Base-by-base conservation (phyloP, 1,284 basidiomycete genomes). In the Xerocomus amazonicus region DNA sequence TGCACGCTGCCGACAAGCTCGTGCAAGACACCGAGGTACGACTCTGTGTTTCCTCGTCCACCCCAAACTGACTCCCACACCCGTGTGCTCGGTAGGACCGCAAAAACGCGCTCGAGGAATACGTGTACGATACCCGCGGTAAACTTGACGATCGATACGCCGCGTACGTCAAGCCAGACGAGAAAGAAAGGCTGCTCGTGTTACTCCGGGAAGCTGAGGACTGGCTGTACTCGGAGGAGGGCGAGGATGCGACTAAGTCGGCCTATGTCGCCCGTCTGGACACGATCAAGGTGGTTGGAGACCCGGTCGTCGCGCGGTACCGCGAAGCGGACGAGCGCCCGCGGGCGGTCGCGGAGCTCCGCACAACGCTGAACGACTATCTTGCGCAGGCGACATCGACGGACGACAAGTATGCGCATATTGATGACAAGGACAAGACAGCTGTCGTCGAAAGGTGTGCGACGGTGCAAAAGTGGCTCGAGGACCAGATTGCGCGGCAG, bases 21-120 rank as follows among this genome's bases (percentile, higher is more conserved):
- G 94, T 97, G 46, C 81, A 83, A 73, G 94, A 97, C 70, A 97
- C 94, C 50, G 92, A 96, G 83, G 90, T 90, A 59, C 37, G 79
- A 72, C 9, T 9, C 48, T 37, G 44, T 45, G 32, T 27, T 40
- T 38, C 44, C 44, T 34, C 12, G 9, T 31, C 23, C 38, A 13
- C 1, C 19, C 4, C 28, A 5, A 43, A 16, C 43, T 44, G 29
- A 4, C 13, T 4, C 10, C 3, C 16, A 10, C 14, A 29, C n/a
- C 4, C n/a, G 9, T 5, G 10, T n/a, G 16, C 27, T 13, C 4
- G 19, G 19, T 23, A 92, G 90, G 90, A 97, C 71, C 85, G 90
- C 69, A 97, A 96, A 77, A 97, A 97, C 69, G 92, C 93, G 13
- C 83, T 97, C 23, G 94, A 97, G 74, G 94, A 97, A 74, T 97